Evolutionary conservation across 345 rosid species (phyloP).

Genomic region (Geranium rotundifolium): DNA sequence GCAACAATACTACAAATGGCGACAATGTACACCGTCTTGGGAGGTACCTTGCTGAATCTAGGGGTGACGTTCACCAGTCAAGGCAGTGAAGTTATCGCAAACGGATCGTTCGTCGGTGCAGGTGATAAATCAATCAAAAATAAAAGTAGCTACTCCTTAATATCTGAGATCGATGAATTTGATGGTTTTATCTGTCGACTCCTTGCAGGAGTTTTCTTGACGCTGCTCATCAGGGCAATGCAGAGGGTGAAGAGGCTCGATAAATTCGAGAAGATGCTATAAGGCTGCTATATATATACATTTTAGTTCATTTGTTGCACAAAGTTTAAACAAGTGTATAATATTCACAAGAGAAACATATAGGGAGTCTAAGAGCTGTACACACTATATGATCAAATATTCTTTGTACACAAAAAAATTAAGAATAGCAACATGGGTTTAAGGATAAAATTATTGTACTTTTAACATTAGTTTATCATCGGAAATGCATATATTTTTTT

Average conservation of each 20-base stretch:
- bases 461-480: no score
- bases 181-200: neutral
- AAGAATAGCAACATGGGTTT: no score
- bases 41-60: conserved; percentile 70
- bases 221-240: conserved; percentile 57
- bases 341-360: no score
- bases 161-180: neutral
- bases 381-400: no score
- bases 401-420: no score
- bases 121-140: conserved; percentile 16
- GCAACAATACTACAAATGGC: conserved; percentile 90
- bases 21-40: conserved; percentile 68
- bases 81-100: conserved; percentile 57
- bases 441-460: no score
- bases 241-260: conserved; percentile 66
- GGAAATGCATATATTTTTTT: no score
- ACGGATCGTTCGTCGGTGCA: conserved; percentile 74
- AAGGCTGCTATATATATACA: no score
- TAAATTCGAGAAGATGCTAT: conserved; percentile 86
- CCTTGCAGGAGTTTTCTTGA: conserved; percentile 64
- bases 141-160: no score
- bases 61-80: conserved; percentile 65
- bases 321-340: no score
- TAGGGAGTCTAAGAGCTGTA: no score
- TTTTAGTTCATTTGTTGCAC: no score